A percentile compares a stretch with the other conserved stretches of the same genome.
These are phyloP conservation scores for Picea glauca DNA, from an alignment of 75 land plant species.

Conservation along the genomic window DNA sequence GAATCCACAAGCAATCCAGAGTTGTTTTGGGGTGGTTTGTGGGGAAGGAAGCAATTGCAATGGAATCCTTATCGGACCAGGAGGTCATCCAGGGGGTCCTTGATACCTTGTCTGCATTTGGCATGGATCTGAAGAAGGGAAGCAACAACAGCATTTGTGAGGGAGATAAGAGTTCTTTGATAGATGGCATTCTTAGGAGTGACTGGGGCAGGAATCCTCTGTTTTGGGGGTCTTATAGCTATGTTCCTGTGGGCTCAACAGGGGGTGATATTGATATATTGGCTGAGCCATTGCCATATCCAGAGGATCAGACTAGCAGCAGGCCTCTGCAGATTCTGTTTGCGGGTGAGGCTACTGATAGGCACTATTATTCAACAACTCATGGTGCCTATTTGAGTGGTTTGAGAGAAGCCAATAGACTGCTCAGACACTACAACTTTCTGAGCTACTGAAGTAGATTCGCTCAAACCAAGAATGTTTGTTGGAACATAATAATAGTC, in stretches of 20 bases:
- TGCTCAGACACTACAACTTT: conserved; percentile 18
- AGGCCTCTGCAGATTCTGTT: conserved; percentile 21
- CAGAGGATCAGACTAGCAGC: conserved; percentile 8
- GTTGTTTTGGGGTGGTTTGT: conserved; percentile 21
- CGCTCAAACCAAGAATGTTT: not conserved
- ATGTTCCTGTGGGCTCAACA: conserved; percentile 27
- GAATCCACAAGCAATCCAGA: conserved; percentile 18
- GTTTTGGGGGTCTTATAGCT: conserved; percentile 29
- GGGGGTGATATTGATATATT: conserved; percentile 27
- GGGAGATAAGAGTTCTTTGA: not conserved
- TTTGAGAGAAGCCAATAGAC: not conserved
- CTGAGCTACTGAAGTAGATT: not conserved
- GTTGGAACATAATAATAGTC: not conserved
- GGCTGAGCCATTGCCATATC: conserved; percentile 28
- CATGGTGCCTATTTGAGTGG: conserved; percentile 31
- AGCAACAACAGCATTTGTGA: not conserved
- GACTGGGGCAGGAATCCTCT: conserved; percentile 31
- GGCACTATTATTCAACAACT: conserved; percentile 26
- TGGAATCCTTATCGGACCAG: conserved; percentile 21
- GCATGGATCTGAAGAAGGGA: not conserved
- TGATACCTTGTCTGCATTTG: conserved; percentile 18
- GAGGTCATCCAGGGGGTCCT: conserved; percentile 22
- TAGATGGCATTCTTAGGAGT: conserved; percentile 11
- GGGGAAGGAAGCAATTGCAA: conserved; percentile 27
- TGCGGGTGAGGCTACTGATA: conserved; percentile 30